phyloP scores from a whole-genome alignment of 1,284 basidiomycete species.

The Ceratobasidium sp. region DNA sequence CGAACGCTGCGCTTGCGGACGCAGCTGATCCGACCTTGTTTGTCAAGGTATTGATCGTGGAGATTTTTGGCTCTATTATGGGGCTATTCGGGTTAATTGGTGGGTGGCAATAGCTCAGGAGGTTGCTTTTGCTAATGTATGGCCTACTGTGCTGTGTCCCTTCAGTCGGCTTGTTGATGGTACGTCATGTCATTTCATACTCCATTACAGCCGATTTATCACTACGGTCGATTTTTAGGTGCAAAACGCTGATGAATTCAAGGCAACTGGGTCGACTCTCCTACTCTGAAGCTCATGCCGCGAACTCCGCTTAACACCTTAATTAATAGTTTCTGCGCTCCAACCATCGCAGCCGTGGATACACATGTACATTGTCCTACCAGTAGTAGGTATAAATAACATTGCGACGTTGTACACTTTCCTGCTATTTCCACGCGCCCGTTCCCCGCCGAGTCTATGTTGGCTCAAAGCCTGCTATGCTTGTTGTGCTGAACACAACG shows the following conservation, averaged over 20 bases:
- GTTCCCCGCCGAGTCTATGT: conserved; percentile 63
- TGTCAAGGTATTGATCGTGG: conserved; percentile 93
- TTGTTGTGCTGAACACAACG: conserved; percentile 51
- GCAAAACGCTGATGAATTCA: conserved; percentile 26
- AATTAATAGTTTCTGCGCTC: not conserved
- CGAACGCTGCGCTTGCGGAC: conserved; percentile 89
- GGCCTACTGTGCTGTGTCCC: conserved; percentile 9
- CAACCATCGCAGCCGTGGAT: not conserved
- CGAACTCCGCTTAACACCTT: not conserved
- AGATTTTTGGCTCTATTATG: conserved; percentile 92
- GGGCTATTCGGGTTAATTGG: conserved; percentile 92
- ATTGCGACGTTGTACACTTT: not conserved
- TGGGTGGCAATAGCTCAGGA: conserved; percentile 53
- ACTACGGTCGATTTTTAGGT: not conserved
- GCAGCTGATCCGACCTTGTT: conserved; percentile 92
- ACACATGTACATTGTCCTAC: not conserved
- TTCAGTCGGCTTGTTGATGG: conserved; percentile 72
- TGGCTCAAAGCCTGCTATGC: conserved; percentile 61
- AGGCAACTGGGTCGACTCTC: not conserved
- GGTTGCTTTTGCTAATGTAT: conserved; percentile 14
- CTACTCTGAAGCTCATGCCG: conserved; percentile 1
- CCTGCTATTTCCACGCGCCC: conserved; percentile 54
- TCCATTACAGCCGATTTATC: not conserved
- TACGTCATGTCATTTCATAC: conserved; percentile 47
- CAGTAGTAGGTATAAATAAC: not conserved